These are phyloP conservation scores for Ceratocystis alfenasii DNA, from an alignment of 2,329 filamentous ascomycete genomes.

Conservation along the genomic window DNA sequence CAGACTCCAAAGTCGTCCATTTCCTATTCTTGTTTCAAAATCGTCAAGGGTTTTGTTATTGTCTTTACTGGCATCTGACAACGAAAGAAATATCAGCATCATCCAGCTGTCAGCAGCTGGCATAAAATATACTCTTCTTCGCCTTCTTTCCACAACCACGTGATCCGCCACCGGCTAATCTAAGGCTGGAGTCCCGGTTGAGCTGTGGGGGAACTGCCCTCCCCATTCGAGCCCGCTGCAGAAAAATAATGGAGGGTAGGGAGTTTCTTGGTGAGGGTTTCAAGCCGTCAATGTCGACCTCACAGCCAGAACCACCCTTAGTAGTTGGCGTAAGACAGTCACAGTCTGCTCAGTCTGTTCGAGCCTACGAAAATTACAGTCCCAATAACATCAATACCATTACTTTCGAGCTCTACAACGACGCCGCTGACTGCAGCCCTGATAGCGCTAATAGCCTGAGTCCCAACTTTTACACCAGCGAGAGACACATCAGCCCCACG, in stretches of 20 bases:
- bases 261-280: constrained; percentile 19
- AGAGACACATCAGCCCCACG: constrained; percentile 18
- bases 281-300: constrained; percentile 22
- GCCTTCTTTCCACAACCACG: constrained; percentile 6
- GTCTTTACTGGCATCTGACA: constrained; percentile 9
- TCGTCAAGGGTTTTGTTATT: neutral
- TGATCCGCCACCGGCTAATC: constrained; percentile 22
- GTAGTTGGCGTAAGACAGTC: constrained; percentile 15
- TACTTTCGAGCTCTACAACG: constrained; percentile 2
- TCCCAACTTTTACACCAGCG: constrained; percentile 18
- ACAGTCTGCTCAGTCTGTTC: constrained; percentile 9
- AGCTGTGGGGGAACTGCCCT: constrained; percentile 21
- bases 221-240: constrained; percentile 20
- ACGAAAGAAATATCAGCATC: neutral
- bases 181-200: constrained; percentile 21
- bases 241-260: constrained; percentile 22
- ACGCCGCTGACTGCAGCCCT: constrained; percentile 12
- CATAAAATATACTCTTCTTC: neutral
- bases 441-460: constrained; percentile 17
- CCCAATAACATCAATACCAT: constrained; percentile 14
- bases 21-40: neutral
- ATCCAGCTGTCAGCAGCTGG: neutral
- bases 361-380: constrained; percentile 14
- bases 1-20: neutral
- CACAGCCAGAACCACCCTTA: constrained; percentile 16